Base-by-base conservation (phyloP, 257 asterid genomes). In the Jasminum sambac region DNA sequence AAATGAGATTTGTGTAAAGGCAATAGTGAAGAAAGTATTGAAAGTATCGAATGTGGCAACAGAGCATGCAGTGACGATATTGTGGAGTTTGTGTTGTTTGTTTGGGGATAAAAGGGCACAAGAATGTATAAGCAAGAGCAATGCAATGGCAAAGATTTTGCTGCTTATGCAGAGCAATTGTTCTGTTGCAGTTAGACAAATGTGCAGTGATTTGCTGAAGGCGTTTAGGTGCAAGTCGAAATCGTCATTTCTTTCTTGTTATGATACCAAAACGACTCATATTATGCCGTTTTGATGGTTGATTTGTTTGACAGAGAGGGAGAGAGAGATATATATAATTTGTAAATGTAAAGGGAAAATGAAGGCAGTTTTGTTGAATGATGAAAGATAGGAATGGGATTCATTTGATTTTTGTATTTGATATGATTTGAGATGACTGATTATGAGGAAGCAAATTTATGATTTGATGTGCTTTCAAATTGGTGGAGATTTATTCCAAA, bases 81-180 rank as follows among this genome's bases (percentile, higher is more conserved):
- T 91, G 62, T 91, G 97, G 97, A 81, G 96, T 69, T 62, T 91
- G 73, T 87, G 96, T 63, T 91, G 89, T 64, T 48, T 86, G 79
- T 86, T 81, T 67, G 78, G 89, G 42, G 97, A 91, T 17, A 80
- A 85, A 61, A 85, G 69, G 57, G 93, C 93, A 36, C 83, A 78
- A 67, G 86, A 85, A 62, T 80, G 76, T 44, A 85, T 81, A 68
- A 72, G 71, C 38, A 87, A 77, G 74, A 76, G 89, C 63, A 82
- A 88, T 63, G 97, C 96, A 42, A 72, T 86, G 96, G 82, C 86
- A 8, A 89, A 84, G 85, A 76, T 91, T 2, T 52, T 91, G 86
- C 57, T 91, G 78, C 72, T 89, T 68, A 63, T 91, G 79, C 97
- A 91, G 79, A 91, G 91, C 65, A 83, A 82, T 73, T 87, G 88